Evolutionary conservation across 2,329 filamentous ascomycete genomes (phyloP), one percentile per base, ranked within the genome.

Genomic region (Diplodia scrobiculata): DNA sequence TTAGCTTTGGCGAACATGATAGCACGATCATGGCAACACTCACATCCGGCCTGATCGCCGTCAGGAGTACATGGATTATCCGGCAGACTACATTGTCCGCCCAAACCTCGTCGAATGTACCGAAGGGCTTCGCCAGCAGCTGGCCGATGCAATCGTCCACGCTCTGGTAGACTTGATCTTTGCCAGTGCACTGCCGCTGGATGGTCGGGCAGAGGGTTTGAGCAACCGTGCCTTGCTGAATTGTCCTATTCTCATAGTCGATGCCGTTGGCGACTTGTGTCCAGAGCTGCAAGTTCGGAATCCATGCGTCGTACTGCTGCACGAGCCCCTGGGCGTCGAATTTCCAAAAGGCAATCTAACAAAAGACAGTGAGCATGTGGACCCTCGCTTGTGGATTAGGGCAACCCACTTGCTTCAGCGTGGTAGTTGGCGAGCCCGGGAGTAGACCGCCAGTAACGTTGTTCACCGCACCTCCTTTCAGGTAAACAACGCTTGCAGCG

Each of bases 31-130:
- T 25, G 3, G 53, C 21, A 38, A 6, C n/a, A 60, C 68, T 27
- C 41, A 70, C 69, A 14, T 72, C 69, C 11, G 73, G 73, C 32
- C 72, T 50, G 17, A 73, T 67, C 19, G 59, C 54, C 1, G 73
- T 72, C 29, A 82, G 71, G 21, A 81, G 71, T 29, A 80, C 66
- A 68, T 81, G 80, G 48, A 81, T 78, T 7, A 71, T 74, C 2
- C 79, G 72, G 68, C 79, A 82, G 29, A 78, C 78, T 9, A 81
- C 70, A 60, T 80, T 81, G 67, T 82, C 79, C 10, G 77, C 79
- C 77, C 79, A 81, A 0, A 76, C 75, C 67, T 80, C 76, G 62
- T 80, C 77, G 63, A 79, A 81, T 36, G 69, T 77, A 1, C 79
- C 79, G 64, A 78, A 80, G 0, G 71, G 67, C 70, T 79, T 79